Conservation (phyloP, 116 monocot species). For the Phalaenopsis hybrid region DNA sequence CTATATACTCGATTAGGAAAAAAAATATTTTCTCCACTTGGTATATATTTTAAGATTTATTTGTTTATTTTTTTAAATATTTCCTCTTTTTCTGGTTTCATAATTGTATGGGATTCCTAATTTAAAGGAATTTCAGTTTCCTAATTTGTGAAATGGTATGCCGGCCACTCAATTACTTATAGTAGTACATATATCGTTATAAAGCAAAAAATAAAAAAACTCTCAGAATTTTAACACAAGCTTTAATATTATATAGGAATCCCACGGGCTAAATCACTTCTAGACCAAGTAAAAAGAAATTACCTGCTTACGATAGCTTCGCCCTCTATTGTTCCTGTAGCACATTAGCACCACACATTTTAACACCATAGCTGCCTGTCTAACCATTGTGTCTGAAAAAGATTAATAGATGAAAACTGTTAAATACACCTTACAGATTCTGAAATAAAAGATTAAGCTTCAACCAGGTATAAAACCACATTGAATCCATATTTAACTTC, state of each 20-base stretch:
- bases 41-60: too few species aligned
- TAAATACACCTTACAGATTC: not conserved
- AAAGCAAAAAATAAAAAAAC: too few species aligned
- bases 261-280: not conserved
- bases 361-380: constrained; percentile 82
- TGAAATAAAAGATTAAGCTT: not conserved
- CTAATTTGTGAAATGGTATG: too few species aligned
- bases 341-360: constrained; percentile 84
- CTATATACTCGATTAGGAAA: too few species aligned
- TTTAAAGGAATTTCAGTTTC: too few species aligned
- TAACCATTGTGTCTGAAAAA: constrained; percentile 83
- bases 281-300: not conserved
- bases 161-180: too few species aligned
- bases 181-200: too few species aligned
- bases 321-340: constrained; percentile 83
- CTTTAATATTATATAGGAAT: not conserved
- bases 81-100: too few species aligned
- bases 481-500: not conserved
- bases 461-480: not conserved
- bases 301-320: constrained; percentile 92
- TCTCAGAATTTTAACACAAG: not conserved
- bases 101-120: too few species aligned
- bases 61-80: too few species aligned
- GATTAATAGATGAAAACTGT: constrained; percentile 4
- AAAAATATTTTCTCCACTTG: too few species aligned